A percentile compares a stretch with the other conserved stretches of the same genome.
Evolutionary conservation across 1,139 yeast species (phyloP).

Genomic region (Suhomyces wounanorum): DNA sequence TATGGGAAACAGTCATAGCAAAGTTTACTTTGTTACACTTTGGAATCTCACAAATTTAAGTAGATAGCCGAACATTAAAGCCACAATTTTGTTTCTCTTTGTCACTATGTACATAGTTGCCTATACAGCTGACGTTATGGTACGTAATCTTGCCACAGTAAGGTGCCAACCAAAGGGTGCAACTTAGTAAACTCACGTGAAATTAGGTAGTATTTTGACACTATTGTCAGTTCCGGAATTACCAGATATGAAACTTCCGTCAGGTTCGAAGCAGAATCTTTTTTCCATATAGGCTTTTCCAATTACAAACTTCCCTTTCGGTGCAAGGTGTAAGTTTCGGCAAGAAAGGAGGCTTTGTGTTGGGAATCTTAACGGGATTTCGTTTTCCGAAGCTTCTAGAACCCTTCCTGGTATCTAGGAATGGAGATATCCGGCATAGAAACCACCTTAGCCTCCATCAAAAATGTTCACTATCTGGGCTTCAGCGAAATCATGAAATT

Average conservation of each 20-base stretch:
- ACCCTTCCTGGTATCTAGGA: neutral
- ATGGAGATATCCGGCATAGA: too few species aligned
- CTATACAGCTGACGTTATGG: neutral
- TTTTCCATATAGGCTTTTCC: neutral
- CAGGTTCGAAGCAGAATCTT: neutral
- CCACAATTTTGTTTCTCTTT: neutral
- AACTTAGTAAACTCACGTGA: neutral
- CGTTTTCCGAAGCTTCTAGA: neutral
- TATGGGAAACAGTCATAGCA: constrained; percentile 8
- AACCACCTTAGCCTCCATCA: too few species aligned
- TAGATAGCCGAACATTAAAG: neutral
- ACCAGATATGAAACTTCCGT: neutral
- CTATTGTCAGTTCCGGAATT: neutral
- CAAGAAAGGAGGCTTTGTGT: neutral
- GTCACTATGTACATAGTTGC: neutral
- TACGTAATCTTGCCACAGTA: neutral
- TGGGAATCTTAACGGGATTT: neutral
- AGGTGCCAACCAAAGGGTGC: neutral
- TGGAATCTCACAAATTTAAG: neutral
- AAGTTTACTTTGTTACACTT: neutral
- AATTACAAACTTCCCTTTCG: neutral
- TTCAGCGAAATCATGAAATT: too few species aligned
- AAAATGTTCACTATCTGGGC: too few species aligned
- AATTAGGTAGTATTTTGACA: neutral
- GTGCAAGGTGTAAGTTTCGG: neutral